These are phyloP conservation scores for Tricholoma flavovirens DNA, from an alignment of 768 basidiomycete genomes.

Conservation along the genomic window DNA sequence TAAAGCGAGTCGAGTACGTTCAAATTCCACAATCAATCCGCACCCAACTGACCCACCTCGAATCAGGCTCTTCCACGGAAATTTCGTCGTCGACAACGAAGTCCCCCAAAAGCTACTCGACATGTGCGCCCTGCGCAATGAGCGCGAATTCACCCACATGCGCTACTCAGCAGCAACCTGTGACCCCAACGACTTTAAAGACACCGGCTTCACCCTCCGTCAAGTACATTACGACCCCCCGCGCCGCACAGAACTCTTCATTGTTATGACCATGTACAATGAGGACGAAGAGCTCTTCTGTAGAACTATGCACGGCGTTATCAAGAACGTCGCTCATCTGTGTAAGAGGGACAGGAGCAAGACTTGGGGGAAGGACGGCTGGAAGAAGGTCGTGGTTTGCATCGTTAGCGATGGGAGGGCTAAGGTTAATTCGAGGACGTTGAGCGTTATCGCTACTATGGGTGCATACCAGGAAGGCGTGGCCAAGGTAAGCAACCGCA, in stretches of 20 bases:
- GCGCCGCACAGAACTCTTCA: constrained; percentile 88
- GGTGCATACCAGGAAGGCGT: constrained; percentile 94
- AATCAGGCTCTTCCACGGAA: constrained; percentile 78
- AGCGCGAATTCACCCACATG: constrained; percentile 94
- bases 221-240: constrained; percentile 91
- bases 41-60: not conserved
- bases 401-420: constrained; percentile 82
- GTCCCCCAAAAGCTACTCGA: constrained; percentile 90
- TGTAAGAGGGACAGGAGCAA: constrained; percentile 82
- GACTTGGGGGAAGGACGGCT: constrained; percentile 96
- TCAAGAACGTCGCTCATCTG: constrained; percentile 88
- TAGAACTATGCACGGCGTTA: constrained; percentile 92
- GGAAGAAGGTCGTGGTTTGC: constrained; percentile 97
- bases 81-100: constrained; percentile 85
- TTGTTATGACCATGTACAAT: constrained; percentile 99
- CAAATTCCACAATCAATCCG: not conserved
- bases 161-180: constrained; percentile 94
- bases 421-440: constrained; percentile 80
- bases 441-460: constrained; percentile 88
- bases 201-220: constrained; percentile 77
- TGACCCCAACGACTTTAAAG: constrained; percentile 90
- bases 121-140: constrained; percentile 69
- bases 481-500: constrained; percentile 56
- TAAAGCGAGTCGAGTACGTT: constrained; percentile 81
- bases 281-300: constrained; percentile 89